Base-by-base conservation (phyloP, 176 grass and related monocot genomes). In the Urochloa ruziziensis region DNA sequence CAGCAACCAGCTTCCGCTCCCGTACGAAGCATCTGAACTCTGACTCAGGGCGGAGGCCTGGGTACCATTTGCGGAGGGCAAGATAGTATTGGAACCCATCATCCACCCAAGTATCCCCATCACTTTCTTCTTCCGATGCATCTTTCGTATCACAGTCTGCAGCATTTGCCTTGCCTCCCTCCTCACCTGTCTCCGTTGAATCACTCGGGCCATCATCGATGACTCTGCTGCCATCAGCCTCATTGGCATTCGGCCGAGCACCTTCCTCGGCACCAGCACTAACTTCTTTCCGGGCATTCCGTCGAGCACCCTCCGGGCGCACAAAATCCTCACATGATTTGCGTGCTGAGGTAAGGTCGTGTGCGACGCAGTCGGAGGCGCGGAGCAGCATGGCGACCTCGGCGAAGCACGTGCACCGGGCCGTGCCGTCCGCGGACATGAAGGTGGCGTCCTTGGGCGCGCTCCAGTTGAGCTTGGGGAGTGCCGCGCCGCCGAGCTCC, bases 401-500 rank as follows among this genome's bases (percentile, higher is more conserved):
- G 17, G 93, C 83, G 48, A 95, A 95, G 78, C 84, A 93, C 40
- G 67, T 74, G 75, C 93, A 93, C 42, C 86, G 87, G 39, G 86
- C 48, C 35, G 93, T 84, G 53, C 85, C 87, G 7, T 95, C 83
- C 2, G 92, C 83, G n/a, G 95, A 62, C 81, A 94, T 94, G 90
- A 93, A 97, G 53, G 87, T 80, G 70, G 95, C 92, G 44, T 97
- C 92, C 58, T 92, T 97, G 56, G 94, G 94, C 19, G 92, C 71
- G 60, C 94, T 97, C 94, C 92, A 97, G 73, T 97, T 97, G 57
- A 97, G 65, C 86, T 94, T 94, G 66, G 95, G 92, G 39, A 93
- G 80, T 2, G 88, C 93, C 4, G 89, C 84, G 43, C 93, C 93
- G 7, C 93, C 93, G 2, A 98, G 91, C 6, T 34, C 82, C 1